Percentiles rank a stretch among this genome's conserved stretches.
These are phyloP conservation scores for Penicillium psychrofluorescens DNA, from an alignment of 495 filamentous ascomycete genomes.

Conservation along the genomic window DNA sequence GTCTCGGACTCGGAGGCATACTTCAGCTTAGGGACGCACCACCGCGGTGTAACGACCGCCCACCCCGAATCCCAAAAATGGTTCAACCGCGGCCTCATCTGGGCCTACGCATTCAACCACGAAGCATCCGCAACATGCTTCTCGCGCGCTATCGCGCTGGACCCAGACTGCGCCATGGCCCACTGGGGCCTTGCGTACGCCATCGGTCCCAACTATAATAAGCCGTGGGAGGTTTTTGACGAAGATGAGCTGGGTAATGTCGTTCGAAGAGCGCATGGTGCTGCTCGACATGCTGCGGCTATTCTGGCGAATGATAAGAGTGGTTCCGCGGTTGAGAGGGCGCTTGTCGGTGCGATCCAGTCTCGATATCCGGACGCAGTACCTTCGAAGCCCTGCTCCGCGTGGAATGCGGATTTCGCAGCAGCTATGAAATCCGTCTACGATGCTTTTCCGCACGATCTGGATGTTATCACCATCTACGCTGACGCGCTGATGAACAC, in stretches of 20 bases:
- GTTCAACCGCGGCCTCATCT: slow-evolving; percentile 56
- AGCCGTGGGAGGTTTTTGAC: slow-evolving; percentile 63
- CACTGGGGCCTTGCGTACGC: slow-evolving; percentile 63
- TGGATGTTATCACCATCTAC: slow-evolving; percentile 55
- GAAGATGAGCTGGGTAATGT: slow-evolving; percentile 37
- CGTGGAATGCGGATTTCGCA: slow-evolving; percentile 52
- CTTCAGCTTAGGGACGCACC: slow-evolving; percentile 51
- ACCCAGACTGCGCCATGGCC: slow-evolving; percentile 51
- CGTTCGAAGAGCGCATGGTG: no score
- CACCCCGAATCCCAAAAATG: slow-evolving; percentile 44
- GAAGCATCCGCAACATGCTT: slow-evolving; percentile 55
- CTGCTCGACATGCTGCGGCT: no score
- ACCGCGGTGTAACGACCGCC: slow-evolving; percentile 37
- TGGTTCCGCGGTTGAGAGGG: slow-evolving; percentile 40
- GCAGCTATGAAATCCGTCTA: slow-evolving; percentile 55
- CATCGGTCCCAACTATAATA: slow-evolving; percentile 67
- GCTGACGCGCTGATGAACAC: slow-evolving; percentile 64
- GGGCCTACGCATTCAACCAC: slow-evolving; percentile 61
- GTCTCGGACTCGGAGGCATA: slow-evolving; percentile 16
- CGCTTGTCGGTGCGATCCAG: slow-evolving; percentile 50
- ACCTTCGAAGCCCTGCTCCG: slow-evolving; percentile 32
- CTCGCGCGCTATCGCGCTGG: slow-evolving; percentile 44
- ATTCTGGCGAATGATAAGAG: slow-evolving; percentile 10
- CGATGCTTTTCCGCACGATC: slow-evolving; percentile 41
- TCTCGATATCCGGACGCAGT: slow-evolving; percentile 44